phyloP scores from a whole-genome alignment of 2,329 filamentous ascomycete genomes.

The Geosmithia flava region DNA sequence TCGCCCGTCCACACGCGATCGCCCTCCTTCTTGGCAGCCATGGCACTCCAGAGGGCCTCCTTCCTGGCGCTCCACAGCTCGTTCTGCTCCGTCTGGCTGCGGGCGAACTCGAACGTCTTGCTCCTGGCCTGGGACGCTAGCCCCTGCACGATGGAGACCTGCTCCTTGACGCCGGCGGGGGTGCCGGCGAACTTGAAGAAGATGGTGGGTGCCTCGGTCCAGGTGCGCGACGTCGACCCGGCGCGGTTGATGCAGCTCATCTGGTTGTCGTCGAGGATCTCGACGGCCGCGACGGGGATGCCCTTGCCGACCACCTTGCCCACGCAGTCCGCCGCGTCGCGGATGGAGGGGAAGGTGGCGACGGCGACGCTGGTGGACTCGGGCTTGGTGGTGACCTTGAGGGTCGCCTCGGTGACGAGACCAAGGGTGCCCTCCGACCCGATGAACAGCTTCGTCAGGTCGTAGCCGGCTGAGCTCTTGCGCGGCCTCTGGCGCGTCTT shows the following conservation, averaged over 20 bases:
- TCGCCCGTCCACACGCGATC: slow-evolving; percentile 79
- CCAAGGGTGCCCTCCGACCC: slow-evolving; percentile 87
- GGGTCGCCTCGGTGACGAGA: slow-evolving; percentile 78
- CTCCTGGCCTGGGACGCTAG: slow-evolving; percentile 50
- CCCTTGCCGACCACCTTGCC: slow-evolving; percentile 68
- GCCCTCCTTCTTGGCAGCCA: slow-evolving; percentile 51
- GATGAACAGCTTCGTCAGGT: slow-evolving; percentile 80
- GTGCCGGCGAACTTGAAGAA: slow-evolving; percentile 81
- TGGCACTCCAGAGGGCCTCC: slow-evolving; percentile 71
- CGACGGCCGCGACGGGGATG: slow-evolving; percentile 79
- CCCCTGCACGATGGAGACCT: slow-evolving; percentile 54
- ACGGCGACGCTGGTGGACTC: slow-evolving; percentile 73
- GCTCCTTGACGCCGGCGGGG: slow-evolving; percentile 60
- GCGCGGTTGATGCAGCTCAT: slow-evolving; percentile 61
- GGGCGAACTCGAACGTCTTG: slow-evolving; percentile 68
- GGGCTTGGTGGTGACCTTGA: slow-evolving; percentile 76
- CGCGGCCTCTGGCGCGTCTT: slow-evolving; percentile 80
- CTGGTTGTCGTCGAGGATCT: slow-evolving; percentile 85
- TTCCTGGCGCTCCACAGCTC: slow-evolving; percentile 79
- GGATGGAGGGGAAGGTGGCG: slow-evolving; percentile 43
- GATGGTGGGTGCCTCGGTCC: slow-evolving; percentile 63
- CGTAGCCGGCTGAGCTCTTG: slow-evolving; percentile 86
- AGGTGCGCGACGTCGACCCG: slow-evolving; percentile 51
- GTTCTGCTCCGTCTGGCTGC: slow-evolving; percentile 52
- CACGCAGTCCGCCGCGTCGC: slow-evolving; percentile 67